Evolutionary conservation across 768 basidiomycete species (phyloP), one percentile per base, ranked within the genome.

Genomic region (Rhodosporidiobolus sp.): DNA sequence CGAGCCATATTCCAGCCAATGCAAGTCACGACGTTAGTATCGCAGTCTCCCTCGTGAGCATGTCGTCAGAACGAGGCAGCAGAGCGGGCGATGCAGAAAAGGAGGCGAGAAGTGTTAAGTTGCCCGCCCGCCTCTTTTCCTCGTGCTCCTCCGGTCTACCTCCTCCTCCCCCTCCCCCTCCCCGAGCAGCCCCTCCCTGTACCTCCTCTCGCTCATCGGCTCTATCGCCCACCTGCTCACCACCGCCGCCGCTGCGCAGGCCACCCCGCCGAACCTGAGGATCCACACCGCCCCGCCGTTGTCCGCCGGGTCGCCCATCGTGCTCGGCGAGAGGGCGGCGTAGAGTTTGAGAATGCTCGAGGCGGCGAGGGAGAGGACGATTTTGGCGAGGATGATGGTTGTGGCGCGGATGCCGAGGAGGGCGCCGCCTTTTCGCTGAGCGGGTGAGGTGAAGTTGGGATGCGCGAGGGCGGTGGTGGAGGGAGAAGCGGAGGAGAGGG

Each of bases 381-480:
- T 81, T 67, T 83, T 82, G 43, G 58, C 28, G 82, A 83, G 60
- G 81, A 83, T 83, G 62, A 83, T 82, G 22, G 82, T 79, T 19
- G 83, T 75, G 71, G 83, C 83, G 68, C 83, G 52, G 80, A 81
- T 64, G 77, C 80, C 43, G 78, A 82, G 64, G 75, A 81, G 67
- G 77, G 81, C 63, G 78, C 69, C 57, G 71, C 77, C 62, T 80
- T 10, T 10, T 4, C 34, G 7, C n/a, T n/a, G n/a, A 35, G 34
- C 8, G 56, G 1, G 35, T 38, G 34, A 34, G 38, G 38, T 17
- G n/a, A 3, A 14, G 8, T 7, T 7, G 38, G 38, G 38, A 14
- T 43, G 38, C 8, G 38, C 14, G 38, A 43, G 38, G 38, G 38
- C 7, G n/a, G 35, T 9, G n/a, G 35, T 24, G 30, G 4, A 12